Percentiles rank a stretch among this genome's conserved stretches.
Conservation (phyloP, 371 early-diverging fungal species). For the Batrachochytrium dendrobatidis region DNA sequence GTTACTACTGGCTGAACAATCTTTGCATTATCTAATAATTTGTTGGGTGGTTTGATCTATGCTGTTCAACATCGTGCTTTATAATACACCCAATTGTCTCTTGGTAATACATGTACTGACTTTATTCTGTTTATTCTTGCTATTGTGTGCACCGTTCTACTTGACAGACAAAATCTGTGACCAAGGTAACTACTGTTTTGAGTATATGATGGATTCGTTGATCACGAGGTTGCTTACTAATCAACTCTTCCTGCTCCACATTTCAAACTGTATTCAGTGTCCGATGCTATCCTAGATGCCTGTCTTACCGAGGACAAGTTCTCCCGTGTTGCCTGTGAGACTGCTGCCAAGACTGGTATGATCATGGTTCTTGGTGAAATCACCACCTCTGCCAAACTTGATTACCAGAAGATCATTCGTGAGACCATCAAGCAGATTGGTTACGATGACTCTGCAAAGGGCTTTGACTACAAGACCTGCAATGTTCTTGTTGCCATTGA, state of each 20-base stretch:
- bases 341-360: constrained; percentile 98
- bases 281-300: constrained; percentile 96
- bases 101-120: no score
- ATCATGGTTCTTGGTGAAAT: constrained; percentile 99
- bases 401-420: constrained; percentile 98
- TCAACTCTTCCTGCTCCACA: not conserved
- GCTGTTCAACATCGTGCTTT: no score
- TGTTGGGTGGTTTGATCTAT: no score
- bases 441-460: constrained; percentile 93
- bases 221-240: not conserved
- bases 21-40: no score
- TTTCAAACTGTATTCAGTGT: constrained; percentile 21
- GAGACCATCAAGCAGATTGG: constrained; percentile 96
- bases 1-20: no score
- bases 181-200: constrained; percentile 49
- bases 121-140: no score
- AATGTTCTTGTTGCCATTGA: constrained; percentile 98
- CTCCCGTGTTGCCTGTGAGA: constrained; percentile 99
- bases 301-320: constrained; percentile 91
- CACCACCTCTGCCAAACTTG: constrained; percentile 92
- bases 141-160: no score
- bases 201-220: not conserved
- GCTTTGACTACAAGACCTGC: constrained; percentile 98
- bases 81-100: no score
- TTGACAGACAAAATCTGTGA: constrained; percentile 99